These are phyloP conservation scores for Ophiostoma tasmaniense DNA, from an alignment of 2,329 filamentous ascomycete genomes.

Conservation along the genomic window DNA sequence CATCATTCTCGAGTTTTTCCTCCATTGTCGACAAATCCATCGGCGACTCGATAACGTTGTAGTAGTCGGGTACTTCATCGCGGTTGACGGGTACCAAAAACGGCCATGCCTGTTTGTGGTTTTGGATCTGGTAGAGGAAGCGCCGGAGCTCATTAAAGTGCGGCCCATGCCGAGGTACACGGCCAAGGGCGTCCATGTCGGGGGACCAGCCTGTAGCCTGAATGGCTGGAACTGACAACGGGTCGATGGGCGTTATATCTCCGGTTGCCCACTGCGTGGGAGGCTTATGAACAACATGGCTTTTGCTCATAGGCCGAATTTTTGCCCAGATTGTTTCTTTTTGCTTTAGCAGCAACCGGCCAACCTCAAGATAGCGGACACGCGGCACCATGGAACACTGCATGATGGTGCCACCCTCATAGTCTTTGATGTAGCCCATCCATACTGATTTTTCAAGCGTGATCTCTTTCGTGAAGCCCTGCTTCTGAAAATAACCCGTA, in stretches of 20 bases:
- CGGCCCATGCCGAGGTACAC: conserved; percentile 88
- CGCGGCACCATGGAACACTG: conserved; percentile 97
- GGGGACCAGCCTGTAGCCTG: conserved; percentile 89
- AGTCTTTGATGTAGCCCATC: conserved; percentile 99
- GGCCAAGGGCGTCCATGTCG: conserved; percentile 94
- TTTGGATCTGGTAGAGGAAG: conserved; percentile 89
- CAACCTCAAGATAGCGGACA: conserved; percentile 86
- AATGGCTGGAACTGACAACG: conserved; percentile 79
- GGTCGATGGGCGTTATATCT: conserved; percentile 56
- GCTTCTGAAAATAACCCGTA: conserved; percentile 98
- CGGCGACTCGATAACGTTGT: conserved; percentile 93
- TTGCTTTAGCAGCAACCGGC: conserved; percentile 91
- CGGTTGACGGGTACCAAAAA: conserved; percentile 90
- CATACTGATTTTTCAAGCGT: conserved; percentile 81
- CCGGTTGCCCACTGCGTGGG: conserved; percentile 58
- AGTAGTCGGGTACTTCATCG: conserved; percentile 95
- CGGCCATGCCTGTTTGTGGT: conserved; percentile 87
- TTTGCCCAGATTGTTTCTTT: conserved; percentile 94
- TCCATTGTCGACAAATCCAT: conserved; percentile 99
- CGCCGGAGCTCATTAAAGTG: conserved; percentile 93
- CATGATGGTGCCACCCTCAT: conserved; percentile 98
- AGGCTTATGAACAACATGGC: conserved; percentile 78
- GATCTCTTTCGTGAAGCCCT: conserved; percentile 98
- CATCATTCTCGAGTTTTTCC: conserved; percentile 83
- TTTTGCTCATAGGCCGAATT: conserved; percentile 82